Evolutionary conservation across 2,329 filamentous ascomycete genomes (phyloP), one percentile per base, ranked within the genome.

Genomic region (Colletotrichum brevisporum): DNA sequence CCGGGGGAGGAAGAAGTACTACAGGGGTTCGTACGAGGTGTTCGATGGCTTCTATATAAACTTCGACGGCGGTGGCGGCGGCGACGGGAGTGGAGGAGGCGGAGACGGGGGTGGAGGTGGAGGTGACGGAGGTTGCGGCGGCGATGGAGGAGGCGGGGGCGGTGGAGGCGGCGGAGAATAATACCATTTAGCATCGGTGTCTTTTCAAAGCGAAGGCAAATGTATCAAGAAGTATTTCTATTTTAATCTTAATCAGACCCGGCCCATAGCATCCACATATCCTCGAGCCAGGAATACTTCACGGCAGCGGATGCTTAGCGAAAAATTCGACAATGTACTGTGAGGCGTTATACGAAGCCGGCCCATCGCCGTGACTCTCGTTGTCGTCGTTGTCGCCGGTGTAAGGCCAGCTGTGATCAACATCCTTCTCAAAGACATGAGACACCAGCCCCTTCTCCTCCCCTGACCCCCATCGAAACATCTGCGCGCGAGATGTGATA

Each of bases 261-360:
- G n/a, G n/a, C n/a, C n/a, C n/a, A n/a, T n/a, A n/a, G n/a, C 4
- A 6, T 48, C 13, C 6, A 8, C 15, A 9, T 47, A n/a, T n/a
- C 6, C 12, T 16, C 8, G 8, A 48, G 15, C 21, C n/a, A 10
- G 24, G 18, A 21, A 45, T 21, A 36, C 31, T 39, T 5, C 4
- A n/a, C 2, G 24, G 27, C 0, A 62, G 24, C 21, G 39, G 21
- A 24, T 73, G 53, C 21, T 60, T 48, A 5, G 54, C 31, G 24
- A 73, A 72, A 59, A 73, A 73, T 2, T 72, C 54, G 36, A 72
- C 41, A 13, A 73, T 73, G 36, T 71, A 41, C 16, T 59, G 48
- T n/a, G 72, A 71, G 1, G 72, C 70, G 48, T 73, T 71, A 54
- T 72, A 73, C 1, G 67, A 69, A 24, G 72, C 72, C 47, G 71